A percentile compares a stretch with the other conserved stretches of the same genome.
Conservation (phyloP, 1,284 basidiomycete species). For the Fereydounia khargensis region DNA sequence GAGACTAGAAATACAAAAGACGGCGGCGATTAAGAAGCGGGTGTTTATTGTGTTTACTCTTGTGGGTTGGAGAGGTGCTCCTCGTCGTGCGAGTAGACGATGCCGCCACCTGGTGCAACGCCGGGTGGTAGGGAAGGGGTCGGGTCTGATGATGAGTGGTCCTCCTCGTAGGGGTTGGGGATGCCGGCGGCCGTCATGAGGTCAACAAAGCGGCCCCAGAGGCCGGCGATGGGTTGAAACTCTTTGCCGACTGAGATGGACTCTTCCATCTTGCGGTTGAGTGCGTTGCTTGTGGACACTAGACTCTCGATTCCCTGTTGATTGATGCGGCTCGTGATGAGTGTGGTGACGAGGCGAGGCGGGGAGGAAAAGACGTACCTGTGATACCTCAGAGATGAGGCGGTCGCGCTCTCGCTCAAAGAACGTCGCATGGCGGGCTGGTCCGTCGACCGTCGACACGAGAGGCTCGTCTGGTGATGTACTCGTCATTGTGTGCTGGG, state of each 20-base stretch:
- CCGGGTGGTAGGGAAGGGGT: slow-evolving; percentile 10
- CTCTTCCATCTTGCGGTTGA: slow-evolving; percentile 89
- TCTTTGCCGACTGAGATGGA: slow-evolving; percentile 86
- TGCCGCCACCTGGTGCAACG: slow-evolving; percentile 26
- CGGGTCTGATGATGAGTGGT: not conserved
- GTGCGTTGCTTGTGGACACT: slow-evolving; percentile 77
- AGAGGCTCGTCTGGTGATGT: too few relatives aligned
- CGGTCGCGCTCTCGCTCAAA: slow-evolving; percentile 75
- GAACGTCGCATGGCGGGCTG: slow-evolving; percentile 58
- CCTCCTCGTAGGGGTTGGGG: slow-evolving; percentile 7
- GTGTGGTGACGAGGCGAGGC: not conserved
- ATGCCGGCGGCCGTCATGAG: slow-evolving; percentile 64
- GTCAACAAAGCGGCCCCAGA: slow-evolving; percentile 80
- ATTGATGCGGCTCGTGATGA: not conserved
- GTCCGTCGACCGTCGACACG: not conserved
- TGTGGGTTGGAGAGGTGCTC: too few relatives aligned
- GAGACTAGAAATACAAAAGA: slow-evolving; percentile 4
- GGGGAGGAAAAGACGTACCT: slow-evolving; percentile 59
- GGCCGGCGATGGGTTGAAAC: slow-evolving; percentile 80
- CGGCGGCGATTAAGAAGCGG: too few relatives aligned
- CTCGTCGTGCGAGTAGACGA: slow-evolving; percentile 13
- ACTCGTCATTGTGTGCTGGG: too few relatives aligned
- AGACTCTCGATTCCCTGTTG: slow-evolving; percentile 85
- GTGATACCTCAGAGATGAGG: slow-evolving; percentile 70
- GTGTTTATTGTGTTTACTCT: too few relatives aligned